Percentiles rank a stretch among this genome's conserved stretches.
phyloP scores from a whole-genome alignment of 345 rosid genomes.

The Reutealis trisperma region DNA sequence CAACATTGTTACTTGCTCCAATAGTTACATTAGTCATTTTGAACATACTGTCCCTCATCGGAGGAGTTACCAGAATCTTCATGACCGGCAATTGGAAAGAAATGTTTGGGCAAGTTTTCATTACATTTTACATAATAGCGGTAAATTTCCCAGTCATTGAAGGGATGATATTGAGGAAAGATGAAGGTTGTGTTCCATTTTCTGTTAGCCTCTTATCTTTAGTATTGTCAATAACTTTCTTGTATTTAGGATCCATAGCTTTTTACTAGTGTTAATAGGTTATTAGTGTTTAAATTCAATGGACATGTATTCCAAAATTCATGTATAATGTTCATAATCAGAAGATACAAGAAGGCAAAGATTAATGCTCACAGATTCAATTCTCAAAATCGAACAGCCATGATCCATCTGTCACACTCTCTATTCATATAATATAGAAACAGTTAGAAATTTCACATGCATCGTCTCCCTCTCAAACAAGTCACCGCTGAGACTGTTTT shows the following conservation, averaged over 20 bases:
- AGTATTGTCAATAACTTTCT: neutral
- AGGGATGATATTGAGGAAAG: constrained; percentile 29
- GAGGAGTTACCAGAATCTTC: constrained; percentile 20
- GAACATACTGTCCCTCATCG: constrained; percentile 22
- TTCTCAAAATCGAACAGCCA: neutral
- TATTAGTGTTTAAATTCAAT: no score
- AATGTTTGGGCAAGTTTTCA: constrained; percentile 27
- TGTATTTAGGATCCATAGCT: constrained; percentile 8
- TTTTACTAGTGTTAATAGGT: neutral
- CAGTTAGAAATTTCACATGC: constrained; percentile 36
- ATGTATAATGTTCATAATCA: neutral
- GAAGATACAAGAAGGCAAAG: neutral
- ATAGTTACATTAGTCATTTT: constrained; percentile 16
- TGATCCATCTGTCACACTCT: neutral
- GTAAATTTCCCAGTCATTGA: constrained; percentile 32
- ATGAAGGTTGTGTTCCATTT: constrained; percentile 24
- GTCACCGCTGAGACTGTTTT: constrained; percentile 10
- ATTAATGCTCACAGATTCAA: no score
- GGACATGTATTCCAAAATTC: no score
- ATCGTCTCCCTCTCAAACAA: constrained; percentile 23
- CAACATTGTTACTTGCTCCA: constrained; percentile 21
- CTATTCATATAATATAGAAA: neutral
- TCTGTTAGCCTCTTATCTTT: constrained; percentile 5
- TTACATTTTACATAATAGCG: constrained; percentile 24
- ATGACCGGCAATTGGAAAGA: neutral